Evolutionary conservation across 129 eudicot species (phyloP).

Genomic region (Lactuca saligna): DNA sequence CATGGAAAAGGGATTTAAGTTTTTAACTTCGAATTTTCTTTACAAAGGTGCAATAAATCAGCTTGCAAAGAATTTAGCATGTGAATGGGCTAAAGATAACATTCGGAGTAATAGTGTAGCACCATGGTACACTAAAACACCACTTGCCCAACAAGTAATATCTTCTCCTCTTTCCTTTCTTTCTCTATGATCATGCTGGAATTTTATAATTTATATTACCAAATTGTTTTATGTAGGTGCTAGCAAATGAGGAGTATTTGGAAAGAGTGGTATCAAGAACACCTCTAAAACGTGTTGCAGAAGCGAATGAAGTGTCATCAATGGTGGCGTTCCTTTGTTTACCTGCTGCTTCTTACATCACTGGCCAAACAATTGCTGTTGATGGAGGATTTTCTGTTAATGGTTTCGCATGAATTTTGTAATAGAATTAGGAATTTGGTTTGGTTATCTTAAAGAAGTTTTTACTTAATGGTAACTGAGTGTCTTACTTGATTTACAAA

Average conservation of each 20-base stretch:
- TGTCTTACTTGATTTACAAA: too few species aligned
- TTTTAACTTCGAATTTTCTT: background rate
- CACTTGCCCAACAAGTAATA: slow-evolving; percentile 65
- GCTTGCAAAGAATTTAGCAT: slow-evolving; percentile 78
- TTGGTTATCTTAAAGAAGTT: too few species aligned
- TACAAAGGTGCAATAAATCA: slow-evolving; percentile 79
- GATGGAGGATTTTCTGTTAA: slow-evolving; percentile 80
- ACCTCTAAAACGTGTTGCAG: slow-evolving; percentile 69
- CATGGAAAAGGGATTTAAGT: background rate
- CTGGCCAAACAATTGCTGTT: slow-evolving; percentile 74
- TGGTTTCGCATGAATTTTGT: slow-evolving; percentile 33
- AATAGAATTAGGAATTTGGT: too few species aligned
- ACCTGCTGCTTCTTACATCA: slow-evolving; percentile 87
- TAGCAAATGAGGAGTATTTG: slow-evolving; percentile 43
- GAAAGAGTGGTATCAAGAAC: slow-evolving; percentile 63
- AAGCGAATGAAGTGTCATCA: slow-evolving; percentile 76
- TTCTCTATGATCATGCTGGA: background rate
- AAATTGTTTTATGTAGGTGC: slow-evolving; percentile 20
- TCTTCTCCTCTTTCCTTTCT: slow-evolving; percentile 6
- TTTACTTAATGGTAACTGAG: too few species aligned
- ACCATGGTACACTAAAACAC: slow-evolving; percentile 46
- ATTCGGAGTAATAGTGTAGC: slow-evolving; percentile 50
- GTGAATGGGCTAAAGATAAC: slow-evolving; percentile 91
- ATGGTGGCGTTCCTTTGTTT: slow-evolving; percentile 79
- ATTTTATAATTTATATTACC: background rate